Conservation (phyloP, 2,329 filamentous ascomycete genomes). For the Epichloe sibirici region DNA sequence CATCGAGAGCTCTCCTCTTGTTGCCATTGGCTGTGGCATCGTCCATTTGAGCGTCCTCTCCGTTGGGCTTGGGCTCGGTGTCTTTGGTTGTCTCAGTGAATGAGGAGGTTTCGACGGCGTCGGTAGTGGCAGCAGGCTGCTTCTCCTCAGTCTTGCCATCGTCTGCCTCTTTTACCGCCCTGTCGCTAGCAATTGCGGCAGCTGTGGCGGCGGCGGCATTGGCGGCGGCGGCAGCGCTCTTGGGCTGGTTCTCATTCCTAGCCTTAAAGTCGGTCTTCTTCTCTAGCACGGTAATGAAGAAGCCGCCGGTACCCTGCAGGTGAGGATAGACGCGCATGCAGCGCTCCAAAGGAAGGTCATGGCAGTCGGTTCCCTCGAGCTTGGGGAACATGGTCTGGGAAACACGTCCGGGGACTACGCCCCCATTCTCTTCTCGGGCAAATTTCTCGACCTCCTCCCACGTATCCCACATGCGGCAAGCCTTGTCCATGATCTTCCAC, state of each 20-base stretch:
- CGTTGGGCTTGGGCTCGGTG: slow-evolving; percentile 17
- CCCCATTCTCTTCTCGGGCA: slow-evolving; percentile 43
- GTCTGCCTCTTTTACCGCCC: slow-evolving; percentile 16
- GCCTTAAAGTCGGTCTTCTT: slow-evolving; percentile 80
- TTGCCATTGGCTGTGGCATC: slow-evolving; percentile 19
- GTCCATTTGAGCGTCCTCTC: slow-evolving; percentile 16
- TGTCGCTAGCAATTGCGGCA: slow-evolving; percentile 5
- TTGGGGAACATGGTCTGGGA: slow-evolving; percentile 74
- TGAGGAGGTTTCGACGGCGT: slow-evolving; percentile 11
- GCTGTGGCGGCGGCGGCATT: slow-evolving; percentile 6
- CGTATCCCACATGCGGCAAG: slow-evolving; percentile 62
- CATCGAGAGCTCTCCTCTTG: slow-evolving; percentile 25
- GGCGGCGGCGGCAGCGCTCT: slow-evolving; percentile 13
- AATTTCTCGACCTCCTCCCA: slow-evolving; percentile 73
- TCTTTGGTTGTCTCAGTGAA: slow-evolving; percentile 10
- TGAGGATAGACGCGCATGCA: slow-evolving; percentile 95
- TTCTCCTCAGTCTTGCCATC: slow-evolving; percentile 14
- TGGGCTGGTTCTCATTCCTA: slow-evolving; percentile 52
- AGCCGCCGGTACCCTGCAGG: slow-evolving; percentile 89
- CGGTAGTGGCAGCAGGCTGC: slow-evolving; percentile 8
- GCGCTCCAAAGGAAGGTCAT: slow-evolving; percentile 66
- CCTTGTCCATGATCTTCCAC: slow-evolving; percentile 90
- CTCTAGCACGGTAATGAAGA: slow-evolving; percentile 93
- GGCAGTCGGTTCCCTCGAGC: slow-evolving; percentile 38
- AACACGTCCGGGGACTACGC: slow-evolving; percentile 52